phyloP scores from a whole-genome alignment of 306 rosid genomes.

The Fragaria iinumae region DNA sequence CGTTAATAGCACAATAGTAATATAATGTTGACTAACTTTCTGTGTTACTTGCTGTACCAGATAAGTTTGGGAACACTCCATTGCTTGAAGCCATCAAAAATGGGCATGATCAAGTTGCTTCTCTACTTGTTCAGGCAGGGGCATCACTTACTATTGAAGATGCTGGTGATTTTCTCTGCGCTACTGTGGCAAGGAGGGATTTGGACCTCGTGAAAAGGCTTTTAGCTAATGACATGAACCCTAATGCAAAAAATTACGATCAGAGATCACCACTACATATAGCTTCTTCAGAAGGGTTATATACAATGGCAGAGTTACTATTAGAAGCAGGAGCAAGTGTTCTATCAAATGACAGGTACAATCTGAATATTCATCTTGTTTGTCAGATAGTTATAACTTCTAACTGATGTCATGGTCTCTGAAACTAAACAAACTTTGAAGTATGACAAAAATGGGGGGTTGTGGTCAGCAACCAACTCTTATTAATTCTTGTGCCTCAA shows the following conservation, averaged over 20 bases:
- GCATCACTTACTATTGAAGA: conserved; percentile 52
- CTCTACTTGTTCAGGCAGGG: conserved; percentile 48
- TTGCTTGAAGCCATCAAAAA: conserved; percentile 67
- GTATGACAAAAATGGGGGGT: neutral
- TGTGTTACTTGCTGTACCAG: conserved; percentile 24
- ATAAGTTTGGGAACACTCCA: conserved; percentile 63
- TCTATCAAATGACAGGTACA: conserved; percentile 58
- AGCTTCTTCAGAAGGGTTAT: conserved; percentile 62
- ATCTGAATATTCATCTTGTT: neutral
- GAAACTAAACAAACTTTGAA: neutral
- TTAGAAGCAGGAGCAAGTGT: conserved; percentile 66
- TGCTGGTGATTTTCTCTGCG: conserved; percentile 56
- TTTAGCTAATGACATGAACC: conserved; percentile 48
- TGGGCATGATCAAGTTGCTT: conserved; percentile 52
- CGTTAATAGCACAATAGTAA: neutral
- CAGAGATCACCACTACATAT: conserved; percentile 58
- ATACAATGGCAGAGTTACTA: conserved; percentile 42
- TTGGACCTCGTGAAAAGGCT: conserved; percentile 40
- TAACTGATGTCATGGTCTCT: conserved; percentile 5
- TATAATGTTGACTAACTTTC: conserved; percentile 1
- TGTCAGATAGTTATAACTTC: neutral
- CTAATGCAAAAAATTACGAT: conserved; percentile 64
- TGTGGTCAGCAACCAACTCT: neutral
- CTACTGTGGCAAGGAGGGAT: conserved; percentile 42
- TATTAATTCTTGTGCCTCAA: neutral